Evolutionary conservation across 2,329 filamentous ascomycete species (phyloP).

Genomic region (Ascosphaera apis): DNA sequence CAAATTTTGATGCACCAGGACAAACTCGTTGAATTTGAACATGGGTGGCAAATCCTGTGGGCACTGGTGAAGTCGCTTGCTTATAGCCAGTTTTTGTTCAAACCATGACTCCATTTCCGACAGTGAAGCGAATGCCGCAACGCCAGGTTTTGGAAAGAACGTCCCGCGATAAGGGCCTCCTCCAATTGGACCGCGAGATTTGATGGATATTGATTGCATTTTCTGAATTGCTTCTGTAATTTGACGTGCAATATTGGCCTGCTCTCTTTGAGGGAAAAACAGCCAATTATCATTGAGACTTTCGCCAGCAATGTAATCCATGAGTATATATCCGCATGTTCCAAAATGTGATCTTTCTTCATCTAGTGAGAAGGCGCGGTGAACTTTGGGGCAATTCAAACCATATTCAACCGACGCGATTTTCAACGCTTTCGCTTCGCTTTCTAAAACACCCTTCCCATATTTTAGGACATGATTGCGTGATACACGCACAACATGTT

Average conservation of each 20-base stretch:
- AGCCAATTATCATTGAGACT: conserved; percentile 10
- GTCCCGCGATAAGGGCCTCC: conserved; percentile 1
- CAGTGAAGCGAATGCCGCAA: conserved; percentile 9
- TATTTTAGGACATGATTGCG: conserved; percentile 8
- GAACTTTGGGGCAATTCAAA: conserved; percentile 8
- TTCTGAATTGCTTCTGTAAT: conserved; percentile 7
- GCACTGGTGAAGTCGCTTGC: conserved; percentile 2
- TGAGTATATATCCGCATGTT: conserved; percentile 10
- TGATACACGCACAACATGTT: conserved; percentile 8
- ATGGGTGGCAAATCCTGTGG: conserved; percentile 12
- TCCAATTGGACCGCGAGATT: conserved; percentile 3
- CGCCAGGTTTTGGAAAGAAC: conserved; percentile 7
- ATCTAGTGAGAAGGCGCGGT: conserved; percentile 8
- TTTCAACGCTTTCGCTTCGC: conserved; percentile 8
- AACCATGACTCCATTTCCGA: conserved; percentile 6
- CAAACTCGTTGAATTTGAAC: conserved; percentile 11
- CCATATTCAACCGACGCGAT: conserved; percentile 7
- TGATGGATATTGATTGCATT: conserved; percentile 7
- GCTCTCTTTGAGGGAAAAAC: conserved; percentile 4
- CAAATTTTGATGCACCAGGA: conserved; percentile 17
- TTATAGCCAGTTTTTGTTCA: conserved; percentile 11
- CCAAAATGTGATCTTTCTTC: conserved; percentile 8
- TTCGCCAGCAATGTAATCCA: conserved; percentile 11
- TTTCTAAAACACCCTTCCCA: conserved; percentile 7
- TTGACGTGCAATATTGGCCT: conserved; percentile 7